Conservation (phyloP, 352 stramenopile species). For the Phytophthora cajani region DNA sequence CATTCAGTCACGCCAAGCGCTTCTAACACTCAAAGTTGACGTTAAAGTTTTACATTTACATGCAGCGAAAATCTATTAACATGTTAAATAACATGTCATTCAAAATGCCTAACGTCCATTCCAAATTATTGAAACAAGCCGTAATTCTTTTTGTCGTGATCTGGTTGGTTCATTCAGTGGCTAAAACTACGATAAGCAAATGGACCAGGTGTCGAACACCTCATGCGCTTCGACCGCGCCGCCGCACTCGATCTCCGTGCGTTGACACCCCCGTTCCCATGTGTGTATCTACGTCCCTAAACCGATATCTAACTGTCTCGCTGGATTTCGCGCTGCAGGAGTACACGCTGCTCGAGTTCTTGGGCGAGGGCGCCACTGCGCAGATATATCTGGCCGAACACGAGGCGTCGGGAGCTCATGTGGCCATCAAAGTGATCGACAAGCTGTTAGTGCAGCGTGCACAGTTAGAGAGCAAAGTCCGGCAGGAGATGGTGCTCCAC, state of each 20-base stretch:
- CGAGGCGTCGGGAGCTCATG: slow-evolving; percentile 32
- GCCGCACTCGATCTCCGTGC: slow-evolving; percentile 31
- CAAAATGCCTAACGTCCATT: neutral
- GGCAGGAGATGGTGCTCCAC: slow-evolving; percentile 79
- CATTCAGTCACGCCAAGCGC: slow-evolving; percentile 78
- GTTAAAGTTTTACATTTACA: slow-evolving; percentile 10
- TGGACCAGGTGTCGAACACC: slow-evolving; percentile 8
- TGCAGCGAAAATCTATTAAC: neutral
- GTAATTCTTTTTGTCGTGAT: neutral
- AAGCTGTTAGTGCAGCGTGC: slow-evolving; percentile 72
- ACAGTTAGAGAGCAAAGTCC: slow-evolving; percentile 64
- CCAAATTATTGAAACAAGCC: neutral
- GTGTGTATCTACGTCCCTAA: neutral
- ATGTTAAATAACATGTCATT: neutral
- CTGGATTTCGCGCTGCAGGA: slow-evolving; percentile 37
- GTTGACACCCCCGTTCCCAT: neutral
- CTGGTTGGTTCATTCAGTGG: neutral
- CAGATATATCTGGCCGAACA: slow-evolving; percentile 79
- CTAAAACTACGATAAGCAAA: slow-evolving; percentile 10
- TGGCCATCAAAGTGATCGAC: slow-evolving; percentile 89
- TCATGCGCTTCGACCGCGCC: neutral
- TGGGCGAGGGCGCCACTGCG: slow-evolving; percentile 77
- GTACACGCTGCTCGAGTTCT: slow-evolving; percentile 75
- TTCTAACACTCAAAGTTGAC: slow-evolving; percentile 40
- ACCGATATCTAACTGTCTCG: slow-evolving; percentile 6